Evolutionary conservation across 768 basidiomycete species (phyloP).

Genomic region (Lactifluus echinatus): DNA sequence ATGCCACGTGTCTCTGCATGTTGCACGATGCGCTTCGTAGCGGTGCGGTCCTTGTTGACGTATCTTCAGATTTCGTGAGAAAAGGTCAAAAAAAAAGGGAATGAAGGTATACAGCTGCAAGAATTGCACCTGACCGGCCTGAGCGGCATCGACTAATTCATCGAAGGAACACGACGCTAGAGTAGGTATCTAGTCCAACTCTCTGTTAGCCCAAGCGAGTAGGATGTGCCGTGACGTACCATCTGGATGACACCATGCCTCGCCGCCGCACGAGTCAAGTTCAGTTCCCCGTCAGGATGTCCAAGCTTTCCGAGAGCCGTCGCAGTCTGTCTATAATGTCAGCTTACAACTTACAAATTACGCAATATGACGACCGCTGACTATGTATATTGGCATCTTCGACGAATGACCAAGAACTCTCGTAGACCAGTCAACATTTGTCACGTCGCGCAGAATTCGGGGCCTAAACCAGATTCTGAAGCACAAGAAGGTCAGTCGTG

Average conservation of each 20-base stretch:
- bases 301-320: conserved; percentile 91
- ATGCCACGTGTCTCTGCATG: conserved; percentile 88
- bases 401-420: conserved; percentile 69
- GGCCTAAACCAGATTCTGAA: conserved; percentile 30
- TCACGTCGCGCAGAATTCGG: conserved; percentile 62
- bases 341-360: background rate
- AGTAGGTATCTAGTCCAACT: conserved; percentile 68
- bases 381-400: conserved; percentile 76
- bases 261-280: conserved; percentile 80
- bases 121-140: conserved; percentile 73
- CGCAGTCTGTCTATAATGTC: conserved; percentile 41
- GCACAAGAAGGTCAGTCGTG: no score
- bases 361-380: conserved; percentile 25
- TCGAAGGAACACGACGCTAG: conserved; percentile 94
- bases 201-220: background rate
- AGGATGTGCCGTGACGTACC: conserved; percentile 30
- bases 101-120: conserved; percentile 58
- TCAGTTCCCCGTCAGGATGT: conserved; percentile 91
- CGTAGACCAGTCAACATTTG: conserved; percentile 78
- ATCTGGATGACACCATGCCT: conserved; percentile 71
- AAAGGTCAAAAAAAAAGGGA: background rate
- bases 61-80: conserved; percentile 40
- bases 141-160: conserved; percentile 83
- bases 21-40: conserved; percentile 80
- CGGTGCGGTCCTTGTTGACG: conserved; percentile 82